Evolutionary conservation across 768 basidiomycete species (phyloP), one percentile per base, ranked within the genome.

Genomic region (Obba rivulosa): DNA sequence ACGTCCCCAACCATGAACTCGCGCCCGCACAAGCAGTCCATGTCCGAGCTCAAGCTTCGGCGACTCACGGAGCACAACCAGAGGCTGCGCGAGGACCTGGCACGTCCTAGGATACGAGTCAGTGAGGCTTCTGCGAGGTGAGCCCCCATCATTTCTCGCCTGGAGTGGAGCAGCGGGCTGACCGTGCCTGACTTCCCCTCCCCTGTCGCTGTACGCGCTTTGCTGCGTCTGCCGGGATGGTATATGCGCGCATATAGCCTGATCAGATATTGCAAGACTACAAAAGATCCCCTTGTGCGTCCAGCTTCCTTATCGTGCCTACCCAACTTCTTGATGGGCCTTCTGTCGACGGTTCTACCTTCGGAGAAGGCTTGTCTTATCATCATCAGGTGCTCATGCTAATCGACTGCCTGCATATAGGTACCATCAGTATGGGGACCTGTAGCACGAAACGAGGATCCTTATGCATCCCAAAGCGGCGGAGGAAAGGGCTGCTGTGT

Each of bases 21-120:
- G 48, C 80, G 86, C 59, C 83, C 84, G 21, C 85, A 85, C 66
- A 87, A 87, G 78, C 92, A 93, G 78, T 90, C 91, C 60, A 95
- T 97, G 92, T 90, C 89, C 43, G 94, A 96, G 78, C 87, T 96
- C 64, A 96, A 95, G 79, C 83, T 96, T 54, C 82, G 93, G 34
- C 77, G 94, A 35, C 73, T 97, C 63, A 88, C 85, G 43, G 94
- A 97, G 70, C 92, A 96, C 71, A 97, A 95, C 62, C 85, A 89
- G 65, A 78, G 94, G 55, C 67, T 96, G 62, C 75, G 85, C 60
- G 94, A 96, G 63, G 94, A 97, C 67, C 71, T 97, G 52, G 81
- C 85, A 38, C 72, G 93, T 56, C 91, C 92, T n/a, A 76, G 94
- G 62, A 81, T 93, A 60, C 74, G 86, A 57, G 88, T 97, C 53